Percentiles rank a stretch among this genome's conserved stretches.
phyloP scores from a whole-genome alignment of 208 protist species.

The Trypanosoma grayi region DNA sequence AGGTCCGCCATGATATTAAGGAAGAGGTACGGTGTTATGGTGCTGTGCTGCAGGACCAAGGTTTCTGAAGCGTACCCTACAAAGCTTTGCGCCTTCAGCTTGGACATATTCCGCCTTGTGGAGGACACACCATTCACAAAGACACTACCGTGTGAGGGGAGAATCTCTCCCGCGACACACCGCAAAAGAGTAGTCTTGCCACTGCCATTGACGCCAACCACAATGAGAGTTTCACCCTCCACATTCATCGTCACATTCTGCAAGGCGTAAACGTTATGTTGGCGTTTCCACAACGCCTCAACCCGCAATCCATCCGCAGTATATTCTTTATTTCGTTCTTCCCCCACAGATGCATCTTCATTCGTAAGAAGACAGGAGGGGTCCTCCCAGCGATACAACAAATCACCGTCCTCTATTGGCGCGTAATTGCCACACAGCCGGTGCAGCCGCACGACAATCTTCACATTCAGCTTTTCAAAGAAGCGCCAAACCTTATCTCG shows the following conservation, averaged over 20 bases:
- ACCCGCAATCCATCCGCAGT: constrained; percentile 4
- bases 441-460: background rate
- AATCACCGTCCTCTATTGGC: background rate
- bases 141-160: constrained; percentile 12
- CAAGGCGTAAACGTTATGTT: constrained; percentile 19
- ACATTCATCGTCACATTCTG: constrained; percentile 28
- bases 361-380: background rate
- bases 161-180: constrained; percentile 7
- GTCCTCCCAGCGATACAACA: constrained; percentile 8
- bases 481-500: constrained; percentile 2
- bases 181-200: constrained; percentile 25
- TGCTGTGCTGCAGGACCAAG: constrained; percentile 8
- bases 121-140: constrained; percentile 11
- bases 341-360: constrained; percentile 11
- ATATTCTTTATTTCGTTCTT: constrained; percentile 9
- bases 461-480: background rate
- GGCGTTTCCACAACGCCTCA: constrained; percentile 7
- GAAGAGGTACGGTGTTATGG: constrained; percentile 17
- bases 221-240: constrained; percentile 6
- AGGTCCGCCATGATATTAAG: constrained; percentile 24
- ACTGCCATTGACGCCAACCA: constrained; percentile 26
- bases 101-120: background rate
- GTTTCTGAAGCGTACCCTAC: constrained; percentile 13
- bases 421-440: background rate
- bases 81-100: background rate